phyloP scores from a whole-genome alignment of 371 early-diverging fungal species.

The Mortierella sp. region DNA sequence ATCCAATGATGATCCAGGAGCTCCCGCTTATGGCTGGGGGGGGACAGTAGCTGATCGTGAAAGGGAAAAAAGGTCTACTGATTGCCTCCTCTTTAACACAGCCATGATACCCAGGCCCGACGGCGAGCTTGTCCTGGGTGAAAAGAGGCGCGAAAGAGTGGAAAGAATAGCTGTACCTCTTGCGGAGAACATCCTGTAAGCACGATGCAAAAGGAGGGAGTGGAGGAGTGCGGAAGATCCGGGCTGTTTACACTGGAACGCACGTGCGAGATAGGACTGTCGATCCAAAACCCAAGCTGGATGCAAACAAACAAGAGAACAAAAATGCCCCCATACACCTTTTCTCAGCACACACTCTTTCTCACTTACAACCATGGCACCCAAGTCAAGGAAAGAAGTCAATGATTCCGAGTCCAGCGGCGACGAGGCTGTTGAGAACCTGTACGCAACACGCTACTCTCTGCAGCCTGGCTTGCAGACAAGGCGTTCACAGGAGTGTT shows the following conservation, averaged over 20 bases:
- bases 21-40: too few species aligned
- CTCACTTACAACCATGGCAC: conserved; percentile 20
- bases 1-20: too few species aligned
- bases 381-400: conserved; percentile 37
- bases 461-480: neutral
- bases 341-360: neutral
- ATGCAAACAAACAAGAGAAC: neutral
- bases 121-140: too few species aligned
- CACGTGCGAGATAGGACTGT: neutral
- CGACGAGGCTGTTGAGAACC: conserved; percentile 45
- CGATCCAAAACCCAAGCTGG: neutral
- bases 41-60: too few species aligned
- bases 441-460: conserved; percentile 22
- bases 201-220: neutral
- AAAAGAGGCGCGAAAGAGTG: too few species aligned
- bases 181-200: neutral
- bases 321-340: neutral
- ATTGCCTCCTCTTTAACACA: too few species aligned
- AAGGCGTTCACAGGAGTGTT: too few species aligned
- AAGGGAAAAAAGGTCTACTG: too few species aligned
- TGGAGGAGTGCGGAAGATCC: neutral
- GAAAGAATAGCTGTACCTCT: neutral
- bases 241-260: neutral
- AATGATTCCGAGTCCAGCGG: conserved; percentile 45
- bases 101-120: too few species aligned